phyloP scores from a whole-genome alignment of 208 protist species.

The Leishmania aethiopica region DNA sequence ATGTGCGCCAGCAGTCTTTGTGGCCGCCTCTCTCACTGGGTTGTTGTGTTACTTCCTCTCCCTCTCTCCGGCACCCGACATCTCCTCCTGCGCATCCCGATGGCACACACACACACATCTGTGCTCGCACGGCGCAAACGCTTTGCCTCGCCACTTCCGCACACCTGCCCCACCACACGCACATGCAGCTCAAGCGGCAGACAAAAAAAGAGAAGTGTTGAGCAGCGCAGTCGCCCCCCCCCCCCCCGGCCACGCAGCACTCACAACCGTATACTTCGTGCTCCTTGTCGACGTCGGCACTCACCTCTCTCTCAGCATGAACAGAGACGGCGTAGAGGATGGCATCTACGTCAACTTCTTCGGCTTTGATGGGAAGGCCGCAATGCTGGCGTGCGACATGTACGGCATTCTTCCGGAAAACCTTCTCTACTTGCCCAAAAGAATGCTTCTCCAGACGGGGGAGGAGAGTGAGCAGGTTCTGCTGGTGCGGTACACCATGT shows the following conservation, averaged over 20 bases:
- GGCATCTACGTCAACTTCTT: constrained; percentile 18
- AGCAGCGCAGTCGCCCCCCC: neutral
- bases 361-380: constrained; percentile 11
- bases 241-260: neutral
- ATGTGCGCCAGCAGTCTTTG: neutral
- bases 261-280: neutral
- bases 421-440: constrained; percentile 14
- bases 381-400: constrained; percentile 18
- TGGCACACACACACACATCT: neutral
- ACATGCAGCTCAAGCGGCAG: neutral
- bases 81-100: neutral
- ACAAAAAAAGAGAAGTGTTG: neutral
- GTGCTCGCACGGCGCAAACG: neutral
- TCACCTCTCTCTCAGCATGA: neutral
- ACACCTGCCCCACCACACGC: neutral
- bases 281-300: neutral
- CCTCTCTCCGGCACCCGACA: neutral
- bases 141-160: neutral
- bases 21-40: neutral
- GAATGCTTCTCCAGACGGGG: neutral
- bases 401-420: constrained; percentile 11
- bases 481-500: constrained; percentile 21
- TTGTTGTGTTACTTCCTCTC: neutral
- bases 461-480: constrained; percentile 13
- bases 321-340: constrained; percentile 6